Conservation (phyloP, 2,329 filamentous ascomycete genomes). For the Metarhizium rileyi region DNA sequence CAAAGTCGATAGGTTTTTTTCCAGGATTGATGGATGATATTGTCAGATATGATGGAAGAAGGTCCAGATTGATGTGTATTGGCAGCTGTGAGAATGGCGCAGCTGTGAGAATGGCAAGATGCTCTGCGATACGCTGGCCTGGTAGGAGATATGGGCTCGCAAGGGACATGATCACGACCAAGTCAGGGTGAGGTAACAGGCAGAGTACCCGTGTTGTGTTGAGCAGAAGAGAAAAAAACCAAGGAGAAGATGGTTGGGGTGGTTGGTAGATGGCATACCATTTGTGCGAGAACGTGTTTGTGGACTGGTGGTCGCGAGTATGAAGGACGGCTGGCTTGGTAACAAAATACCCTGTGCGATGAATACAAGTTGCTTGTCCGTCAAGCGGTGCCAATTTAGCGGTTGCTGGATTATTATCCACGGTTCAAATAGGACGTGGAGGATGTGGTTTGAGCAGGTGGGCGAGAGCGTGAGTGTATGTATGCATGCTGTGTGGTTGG, state of each 20-base stretch:
- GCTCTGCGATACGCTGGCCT: neutral
- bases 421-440: neutral
- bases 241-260: neutral
- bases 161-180: neutral
- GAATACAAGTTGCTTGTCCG: neutral
- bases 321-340: neutral
- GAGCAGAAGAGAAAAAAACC: neutral
- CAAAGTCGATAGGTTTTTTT: neutral
- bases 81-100: neutral
- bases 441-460: no score
- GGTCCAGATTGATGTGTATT: neutral
- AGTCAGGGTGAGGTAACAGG: neutral
- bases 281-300: slow-evolving; percentile 3
- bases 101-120: neutral
- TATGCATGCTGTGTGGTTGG: slow-evolving; percentile 2
- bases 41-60: neutral
- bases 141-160: neutral
- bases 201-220: slow-evolving; percentile 1
- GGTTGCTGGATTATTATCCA: neutral
- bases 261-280: slow-evolving; percentile 7
- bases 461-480: no score
- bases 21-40: neutral
- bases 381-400: neutral
- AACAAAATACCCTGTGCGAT: slow-evolving; percentile 1
- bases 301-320: slow-evolving; percentile 1